phyloP scores from a whole-genome alignment of 257 asterid genomes.

The Henckelia pumila region DNA sequence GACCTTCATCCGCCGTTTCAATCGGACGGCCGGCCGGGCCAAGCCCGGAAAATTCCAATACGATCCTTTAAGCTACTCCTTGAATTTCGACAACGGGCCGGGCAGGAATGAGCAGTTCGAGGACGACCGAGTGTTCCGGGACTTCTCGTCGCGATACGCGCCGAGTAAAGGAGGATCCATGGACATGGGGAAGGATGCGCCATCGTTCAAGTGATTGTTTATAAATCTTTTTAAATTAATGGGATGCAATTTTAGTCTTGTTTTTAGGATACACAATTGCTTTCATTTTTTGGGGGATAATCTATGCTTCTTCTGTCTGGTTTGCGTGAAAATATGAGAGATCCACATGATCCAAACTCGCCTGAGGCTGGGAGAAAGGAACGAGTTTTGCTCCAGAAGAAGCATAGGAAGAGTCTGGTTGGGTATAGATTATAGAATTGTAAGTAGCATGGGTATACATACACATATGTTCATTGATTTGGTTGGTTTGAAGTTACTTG shows the following conservation, averaged over 20 bases:
- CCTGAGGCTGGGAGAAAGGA: too few species aligned
- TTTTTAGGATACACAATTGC: not conserved
- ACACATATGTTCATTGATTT: too few species aligned
- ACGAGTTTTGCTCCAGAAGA: too few species aligned
- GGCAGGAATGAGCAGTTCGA: slow-evolving; percentile 42
- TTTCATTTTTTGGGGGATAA: not conserved
- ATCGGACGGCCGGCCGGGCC: slow-evolving; percentile 35
- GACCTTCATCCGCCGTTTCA: slow-evolving; percentile 79
- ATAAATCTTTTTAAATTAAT: too few species aligned
- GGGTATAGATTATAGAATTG: too few species aligned
- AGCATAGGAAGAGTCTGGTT: too few species aligned
- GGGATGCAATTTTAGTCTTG: not conserved
- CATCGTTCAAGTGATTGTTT: slow-evolving; percentile 25
- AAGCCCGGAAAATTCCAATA: slow-evolving; percentile 62
- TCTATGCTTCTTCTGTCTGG: not conserved
- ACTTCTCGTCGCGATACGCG: slow-evolving; percentile 68
- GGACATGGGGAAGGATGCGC: slow-evolving; percentile 34
- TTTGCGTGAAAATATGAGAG: too few species aligned
- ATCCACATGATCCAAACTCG: too few species aligned
- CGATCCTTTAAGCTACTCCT: slow-evolving; percentile 70
- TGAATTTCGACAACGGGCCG: slow-evolving; percentile 76
- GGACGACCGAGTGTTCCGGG: slow-evolving; percentile 48
- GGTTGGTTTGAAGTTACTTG: too few species aligned
- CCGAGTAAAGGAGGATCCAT: slow-evolving; percentile 44
- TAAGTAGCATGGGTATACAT: too few species aligned